Evolutionary conservation across 2,329 filamentous ascomycete genomes (phyloP).

Genomic region (Aschersonia sp.): DNA sequence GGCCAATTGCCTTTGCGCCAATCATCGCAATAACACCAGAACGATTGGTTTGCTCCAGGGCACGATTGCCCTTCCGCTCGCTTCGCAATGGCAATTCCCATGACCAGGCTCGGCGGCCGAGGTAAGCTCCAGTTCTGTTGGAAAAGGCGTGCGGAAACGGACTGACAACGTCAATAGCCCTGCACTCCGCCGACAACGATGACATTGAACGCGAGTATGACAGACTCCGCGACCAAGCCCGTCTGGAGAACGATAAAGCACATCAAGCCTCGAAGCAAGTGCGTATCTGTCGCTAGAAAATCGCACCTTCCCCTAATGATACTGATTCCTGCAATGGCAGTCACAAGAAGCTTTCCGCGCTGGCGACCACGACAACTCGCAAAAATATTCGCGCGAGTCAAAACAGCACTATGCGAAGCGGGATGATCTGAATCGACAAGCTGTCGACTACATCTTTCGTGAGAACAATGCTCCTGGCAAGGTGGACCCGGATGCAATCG

Average conservation of each 20-base stretch:
- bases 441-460: slow-evolving; percentile 86
- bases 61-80: neutral
- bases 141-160: neutral
- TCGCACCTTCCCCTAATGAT: neutral
- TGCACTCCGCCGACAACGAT: slow-evolving; percentile 55
- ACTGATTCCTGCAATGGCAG: slow-evolving; percentile 19
- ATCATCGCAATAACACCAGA: neutral
- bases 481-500: slow-evolving; percentile 70
- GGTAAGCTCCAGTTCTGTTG: slow-evolving; percentile 15
- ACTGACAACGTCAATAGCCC: slow-evolving; percentile 37
- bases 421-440: slow-evolving; percentile 81
- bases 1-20: neutral
- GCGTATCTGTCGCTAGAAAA: slow-evolving; percentile 4
- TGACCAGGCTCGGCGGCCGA: slow-evolving; percentile 24
- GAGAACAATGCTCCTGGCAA: slow-evolving; percentile 76
- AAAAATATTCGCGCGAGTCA: slow-evolving; percentile 70
- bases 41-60: neutral
- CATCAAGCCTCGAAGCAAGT: slow-evolving; percentile 63
- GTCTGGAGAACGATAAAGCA: slow-evolving; percentile 66
- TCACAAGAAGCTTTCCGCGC: slow-evolving; percentile 66
- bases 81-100: slow-evolving; percentile 19
- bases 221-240: slow-evolving; percentile 69
- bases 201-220: slow-evolving; percentile 81
- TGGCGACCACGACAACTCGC: slow-evolving; percentile 73
- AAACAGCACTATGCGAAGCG: slow-evolving; percentile 73